Evolutionary conservation across 352 stramenopile species (phyloP).

Genomic region (Pythium plurisporium): DNA sequence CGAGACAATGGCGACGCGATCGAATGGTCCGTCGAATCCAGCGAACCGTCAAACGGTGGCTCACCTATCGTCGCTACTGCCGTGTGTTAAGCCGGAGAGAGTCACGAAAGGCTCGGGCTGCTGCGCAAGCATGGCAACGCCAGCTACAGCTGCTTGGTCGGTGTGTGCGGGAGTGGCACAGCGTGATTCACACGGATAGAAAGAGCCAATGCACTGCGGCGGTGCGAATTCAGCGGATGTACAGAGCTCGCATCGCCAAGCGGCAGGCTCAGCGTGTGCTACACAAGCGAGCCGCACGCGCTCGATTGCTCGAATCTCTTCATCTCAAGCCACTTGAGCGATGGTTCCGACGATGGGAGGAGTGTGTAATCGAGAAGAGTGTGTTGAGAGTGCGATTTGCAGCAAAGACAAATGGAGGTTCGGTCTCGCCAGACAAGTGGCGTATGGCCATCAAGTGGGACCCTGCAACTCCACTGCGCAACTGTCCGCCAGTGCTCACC

Average conservation of each 20-base stretch:
- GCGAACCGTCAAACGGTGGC: constrained; percentile 31
- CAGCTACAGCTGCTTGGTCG: constrained; percentile 1
- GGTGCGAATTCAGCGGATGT: constrained; percentile 46
- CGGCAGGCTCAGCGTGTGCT: constrained; percentile 35
- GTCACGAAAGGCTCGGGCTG: not conserved
- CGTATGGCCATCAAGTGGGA: constrained; percentile 14
- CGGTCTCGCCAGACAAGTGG: constrained; percentile 19
- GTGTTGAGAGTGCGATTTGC: constrained; percentile 37
- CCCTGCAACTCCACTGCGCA: not conserved
- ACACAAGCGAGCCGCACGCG: constrained; percentile 46
- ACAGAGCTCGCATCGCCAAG: constrained; percentile 37
- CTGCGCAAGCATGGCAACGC: not conserved
- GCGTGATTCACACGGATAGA: constrained; percentile 9
- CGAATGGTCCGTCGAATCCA: constrained; percentile 47
- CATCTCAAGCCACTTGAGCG: constrained; percentile 53
- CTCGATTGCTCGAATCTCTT: constrained; percentile 35
- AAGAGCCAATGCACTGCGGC: constrained; percentile 1
- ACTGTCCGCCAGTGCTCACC: constrained; percentile 4
- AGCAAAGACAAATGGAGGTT: constrained; percentile 4
- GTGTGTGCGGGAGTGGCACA: constrained; percentile 14
- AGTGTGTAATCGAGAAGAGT: constrained; percentile 40
- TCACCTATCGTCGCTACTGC: constrained; percentile 40
- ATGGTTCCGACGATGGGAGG: constrained; percentile 60
- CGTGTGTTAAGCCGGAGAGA: constrained; percentile 35
- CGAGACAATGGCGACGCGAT: constrained; percentile 31